These are phyloP conservation scores for Candida peoriensis DNA, from an alignment of 805 yeast genomes.

Conservation along the genomic window DNA sequence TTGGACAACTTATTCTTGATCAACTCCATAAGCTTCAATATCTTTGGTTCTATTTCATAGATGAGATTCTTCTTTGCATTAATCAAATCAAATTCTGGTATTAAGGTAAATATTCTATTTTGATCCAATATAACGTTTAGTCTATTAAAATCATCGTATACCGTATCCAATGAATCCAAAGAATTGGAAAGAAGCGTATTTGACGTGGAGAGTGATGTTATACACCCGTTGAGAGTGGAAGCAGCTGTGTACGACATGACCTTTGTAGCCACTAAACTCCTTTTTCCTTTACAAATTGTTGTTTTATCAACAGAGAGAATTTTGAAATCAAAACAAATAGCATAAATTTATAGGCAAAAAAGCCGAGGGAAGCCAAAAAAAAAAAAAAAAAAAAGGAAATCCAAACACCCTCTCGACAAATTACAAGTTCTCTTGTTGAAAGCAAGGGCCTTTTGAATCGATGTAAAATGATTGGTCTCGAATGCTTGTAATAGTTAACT, in stretches of 20 bases:
- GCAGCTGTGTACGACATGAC: slow-evolving; percentile 1
- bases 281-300: not conserved
- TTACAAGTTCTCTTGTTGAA: not conserved
- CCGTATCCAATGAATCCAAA: slow-evolving; percentile 26
- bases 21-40: slow-evolving; percentile 27
- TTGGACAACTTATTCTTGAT: slow-evolving; percentile 31
- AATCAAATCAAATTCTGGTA: slow-evolving; percentile 43
- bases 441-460: not conserved
- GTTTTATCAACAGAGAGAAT: not conserved
- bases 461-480: slow-evolving; percentile 1
- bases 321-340: too few relatives aligned
- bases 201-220: slow-evolving; percentile 30
- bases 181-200: slow-evolving; percentile 31
- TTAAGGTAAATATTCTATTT: slow-evolving; percentile 42
- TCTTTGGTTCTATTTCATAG: slow-evolving; percentile 37
- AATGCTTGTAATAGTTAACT: not conserved
- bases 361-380: too few relatives aligned
- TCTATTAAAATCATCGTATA: slow-evolving; percentile 35
- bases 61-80: slow-evolving; percentile 35
- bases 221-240: slow-evolving; percentile 25
- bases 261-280: not conserved
- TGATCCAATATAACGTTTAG: slow-evolving; percentile 38
- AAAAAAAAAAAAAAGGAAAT: not conserved
- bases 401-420: not conserved
- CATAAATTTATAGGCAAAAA: not conserved